phyloP scores from a whole-genome alignment of 345 rosid genomes.

The Arabis hirsuta region DNA sequence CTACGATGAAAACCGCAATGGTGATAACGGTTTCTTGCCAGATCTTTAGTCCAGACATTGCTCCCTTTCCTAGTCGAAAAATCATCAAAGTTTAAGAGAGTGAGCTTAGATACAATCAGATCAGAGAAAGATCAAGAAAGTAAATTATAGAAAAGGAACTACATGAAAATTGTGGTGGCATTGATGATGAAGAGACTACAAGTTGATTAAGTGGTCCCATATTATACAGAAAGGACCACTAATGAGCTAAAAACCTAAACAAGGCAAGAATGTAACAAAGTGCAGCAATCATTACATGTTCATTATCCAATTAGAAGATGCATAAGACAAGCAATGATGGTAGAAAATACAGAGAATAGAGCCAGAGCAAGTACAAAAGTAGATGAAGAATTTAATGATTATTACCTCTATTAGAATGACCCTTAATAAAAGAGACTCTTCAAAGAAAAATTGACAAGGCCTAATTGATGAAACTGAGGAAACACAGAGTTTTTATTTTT shows the following conservation, averaged over 20 bases:
- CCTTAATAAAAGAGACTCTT: constrained; percentile 26
- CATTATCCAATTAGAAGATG: constrained; percentile 28
- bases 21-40: constrained; percentile 82
- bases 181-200: constrained; percentile 30
- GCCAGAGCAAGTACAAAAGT: constrained; percentile 16
- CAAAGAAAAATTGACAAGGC: constrained; percentile 26
- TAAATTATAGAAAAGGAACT: constrained; percentile 3
- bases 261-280: constrained; percentile 35
- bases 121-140: constrained; percentile 14
- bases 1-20: constrained; percentile 65
- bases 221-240: constrained; percentile 31
- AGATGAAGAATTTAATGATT: constrained; percentile 17
- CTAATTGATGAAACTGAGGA: constrained; percentile 4
- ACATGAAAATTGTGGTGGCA: constrained; percentile 28
- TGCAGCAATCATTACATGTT: constrained; percentile 30
- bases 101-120: neutral
- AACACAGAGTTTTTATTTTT: neutral
- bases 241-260: constrained; percentile 6
- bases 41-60: constrained; percentile 63
- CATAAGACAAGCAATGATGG: constrained; percentile 24
- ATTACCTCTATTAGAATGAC: constrained; percentile 43
- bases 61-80: constrained; percentile 40
- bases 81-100: neutral
- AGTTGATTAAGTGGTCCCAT: constrained; percentile 37
- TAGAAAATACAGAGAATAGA: constrained; percentile 7